These are phyloP conservation scores for Hypoxylon sp. DNA, from an alignment of 2,329 filamentous ascomycete species.

Conservation along the genomic window DNA sequence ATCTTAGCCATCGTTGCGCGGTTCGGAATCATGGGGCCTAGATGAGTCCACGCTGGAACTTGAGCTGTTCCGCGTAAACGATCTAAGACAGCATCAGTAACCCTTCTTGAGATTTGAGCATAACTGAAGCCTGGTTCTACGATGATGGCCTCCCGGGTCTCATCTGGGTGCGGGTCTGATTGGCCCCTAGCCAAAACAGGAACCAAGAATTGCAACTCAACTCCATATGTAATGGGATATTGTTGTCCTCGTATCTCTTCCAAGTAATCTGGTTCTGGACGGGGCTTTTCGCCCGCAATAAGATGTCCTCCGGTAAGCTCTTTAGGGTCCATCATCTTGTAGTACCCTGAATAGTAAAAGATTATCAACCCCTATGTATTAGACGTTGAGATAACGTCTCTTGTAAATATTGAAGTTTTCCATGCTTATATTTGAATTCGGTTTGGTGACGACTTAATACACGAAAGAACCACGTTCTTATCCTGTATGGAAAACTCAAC, in stretches of 20 bases:
- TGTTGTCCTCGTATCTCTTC: background rate
- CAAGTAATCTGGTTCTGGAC: background rate
- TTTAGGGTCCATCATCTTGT: background rate
- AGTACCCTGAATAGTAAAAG: background rate
- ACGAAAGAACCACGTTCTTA: background rate
- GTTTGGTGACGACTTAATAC: too few species aligned
- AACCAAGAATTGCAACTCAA: conserved; percentile 35
- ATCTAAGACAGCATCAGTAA: background rate
- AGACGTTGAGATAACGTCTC: background rate
- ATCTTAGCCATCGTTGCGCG: background rate
- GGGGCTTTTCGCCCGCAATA: background rate
- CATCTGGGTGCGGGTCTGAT: conserved; percentile 15
- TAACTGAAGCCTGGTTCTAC: background rate
- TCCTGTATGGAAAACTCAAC: background rate
- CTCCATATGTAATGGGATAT: conserved; percentile 23
- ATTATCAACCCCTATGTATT: background rate
- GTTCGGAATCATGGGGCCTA: conserved; percentile 12
- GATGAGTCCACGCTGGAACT: conserved; percentile 27
- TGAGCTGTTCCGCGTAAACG: background rate
- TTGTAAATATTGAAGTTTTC: background rate
- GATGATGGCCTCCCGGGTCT: background rate
- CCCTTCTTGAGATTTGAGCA: background rate
- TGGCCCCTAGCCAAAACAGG: conserved; percentile 3
- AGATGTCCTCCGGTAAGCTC: background rate
- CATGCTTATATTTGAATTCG: background rate